Evolutionary conservation across 1,139 yeast species (phyloP), one percentile per base, ranked within the genome.

Genomic region (Geotrichum candidum): DNA sequence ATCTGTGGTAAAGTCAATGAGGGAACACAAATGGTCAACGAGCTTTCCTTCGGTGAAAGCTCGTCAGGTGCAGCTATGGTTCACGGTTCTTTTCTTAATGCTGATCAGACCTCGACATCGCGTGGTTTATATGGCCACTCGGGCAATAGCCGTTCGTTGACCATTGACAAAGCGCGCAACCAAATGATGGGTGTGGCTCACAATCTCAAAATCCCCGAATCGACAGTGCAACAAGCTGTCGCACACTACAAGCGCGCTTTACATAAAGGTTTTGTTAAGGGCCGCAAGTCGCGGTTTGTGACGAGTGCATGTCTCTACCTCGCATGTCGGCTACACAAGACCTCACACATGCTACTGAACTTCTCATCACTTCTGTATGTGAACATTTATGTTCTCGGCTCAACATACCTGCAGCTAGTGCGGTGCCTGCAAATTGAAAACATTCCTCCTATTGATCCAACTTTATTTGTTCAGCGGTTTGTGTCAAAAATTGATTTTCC

Each of bases 341-440:
- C 98, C 1, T 92, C 88, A 67, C 98, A 94, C 72, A 90, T 94
- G 96, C 81, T 94, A 69, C 91, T 94, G 70, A 99, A 95, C 75
- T 94, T 94, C 73, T 88, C 96, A 35, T 89, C 96, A 53, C 79
- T 94, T 67, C 78, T 95, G 54, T 96, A 89, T 72, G 91, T 92
- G 27, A 88, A 96, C 56, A 99, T 94, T 1, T 94, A 88, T 74
- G 89, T 96, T 2, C 85, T 94, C 59, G 99, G 99, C 54, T 96
- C 98, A 1, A 94, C 99, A 0, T 94, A 91, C 71, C 78, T 94
- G 63, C 92, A 92, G 72, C 84, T 94, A 84, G 96, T 94, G 13
- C 88, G 89, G 71, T 83, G 86, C 4, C 78, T 94, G 62, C 88
- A 87, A 68, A 88, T 91, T 57, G 82, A 86, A 4, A 79, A 84